These are phyloP conservation scores for Priceomyces haplophilus DNA, from an alignment of 805 yeast genomes.

Conservation along the genomic window DNA sequence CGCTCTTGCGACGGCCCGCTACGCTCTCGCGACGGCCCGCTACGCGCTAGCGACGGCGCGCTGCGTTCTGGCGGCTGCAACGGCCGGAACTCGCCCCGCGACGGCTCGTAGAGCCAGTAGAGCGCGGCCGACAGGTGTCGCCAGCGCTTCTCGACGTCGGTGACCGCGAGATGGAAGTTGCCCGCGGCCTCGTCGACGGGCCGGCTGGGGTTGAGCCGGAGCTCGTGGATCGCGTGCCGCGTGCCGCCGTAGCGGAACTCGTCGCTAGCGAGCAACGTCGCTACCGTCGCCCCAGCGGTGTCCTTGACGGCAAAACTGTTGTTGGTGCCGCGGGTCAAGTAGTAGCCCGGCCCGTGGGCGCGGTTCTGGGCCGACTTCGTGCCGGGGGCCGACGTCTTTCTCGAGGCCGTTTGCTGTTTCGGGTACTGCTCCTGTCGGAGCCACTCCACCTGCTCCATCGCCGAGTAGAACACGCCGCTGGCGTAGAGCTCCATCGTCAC, in stretches of 20 bases:
- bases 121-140: slow-evolving; percentile 35
- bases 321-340: slow-evolving; percentile 16
- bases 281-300: neutral
- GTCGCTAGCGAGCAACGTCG: neutral
- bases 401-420: too few species aligned
- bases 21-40: too few species aligned
- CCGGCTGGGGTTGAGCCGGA: slow-evolving; percentile 38
- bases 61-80: neutral
- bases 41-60: too few species aligned
- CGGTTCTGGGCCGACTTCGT: too few species aligned
- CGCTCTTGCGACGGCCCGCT: too few species aligned
- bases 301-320: slow-evolving; percentile 21
- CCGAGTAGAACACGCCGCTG: slow-evolving; percentile 21
- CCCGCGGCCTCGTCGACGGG: slow-evolving; percentile 42
- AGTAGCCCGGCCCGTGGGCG: slow-evolving; percentile 28
- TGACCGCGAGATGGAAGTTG: slow-evolving; percentile 49
- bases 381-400: too few species aligned
- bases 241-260: neutral
- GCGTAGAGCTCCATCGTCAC: slow-evolving; percentile 24
- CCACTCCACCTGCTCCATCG: slow-evolving; percentile 24
- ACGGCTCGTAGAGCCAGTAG: slow-evolving; percentile 36
- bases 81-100: slow-evolving; percentile 1
- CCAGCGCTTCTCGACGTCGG: slow-evolving; percentile 48
- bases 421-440: slow-evolving; percentile 32
- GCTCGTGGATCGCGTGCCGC: slow-evolving; percentile 15